Base-by-base conservation (phyloP, 2,329 filamentous ascomycete genomes). In the Cercospora berteroae region DNA sequence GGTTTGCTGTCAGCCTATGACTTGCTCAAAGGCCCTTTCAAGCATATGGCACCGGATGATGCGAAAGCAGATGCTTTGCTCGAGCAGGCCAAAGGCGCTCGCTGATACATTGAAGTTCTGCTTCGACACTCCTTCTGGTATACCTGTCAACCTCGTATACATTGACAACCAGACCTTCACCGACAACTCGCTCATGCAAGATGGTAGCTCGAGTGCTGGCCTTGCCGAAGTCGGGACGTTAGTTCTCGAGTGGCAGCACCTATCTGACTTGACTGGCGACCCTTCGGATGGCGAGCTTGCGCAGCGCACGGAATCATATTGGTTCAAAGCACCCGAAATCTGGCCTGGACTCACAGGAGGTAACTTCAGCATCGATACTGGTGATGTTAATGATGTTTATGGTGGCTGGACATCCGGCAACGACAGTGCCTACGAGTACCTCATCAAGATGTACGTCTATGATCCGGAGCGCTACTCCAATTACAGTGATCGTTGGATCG, bases 391-490 rank as follows among this genome's bases (percentile, higher is more conserved):
- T 13, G 87, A 94, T 75, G 85, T 85, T 25, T 74, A 72, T 1
- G 92, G 93, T 61, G 90, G 91, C 55, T 96, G 92, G 92, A 86
- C 87, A 44, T 92, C 90, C 60, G 90, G 90, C 6, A 86, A 86
- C 31, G 92, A 96, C 78, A 92, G 88, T 52, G 96, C 90, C 80
- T 96, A 96, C 80, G 92, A 96, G 80, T 96, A 96, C 74, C 85
- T 96, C 33, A 89, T 96, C 78, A 96, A 96, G 82, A 94, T 95
- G 91, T 96, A 89, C 74, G 79, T 94, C 64, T 96, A 96, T 77
- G 90, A 94, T 75, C 83, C 87, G 0, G 72, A 77, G 5, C 84
- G 87, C 3, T 96, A 91, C 74, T 79, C 74, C 1, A 69, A 78
- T 2, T 93, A 94, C 80, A 88, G 84, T 18, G 42, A 68, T 9